Conservation (phyloP, 1,139 yeast genomes). For the Kodamaea fungicola region DNA sequence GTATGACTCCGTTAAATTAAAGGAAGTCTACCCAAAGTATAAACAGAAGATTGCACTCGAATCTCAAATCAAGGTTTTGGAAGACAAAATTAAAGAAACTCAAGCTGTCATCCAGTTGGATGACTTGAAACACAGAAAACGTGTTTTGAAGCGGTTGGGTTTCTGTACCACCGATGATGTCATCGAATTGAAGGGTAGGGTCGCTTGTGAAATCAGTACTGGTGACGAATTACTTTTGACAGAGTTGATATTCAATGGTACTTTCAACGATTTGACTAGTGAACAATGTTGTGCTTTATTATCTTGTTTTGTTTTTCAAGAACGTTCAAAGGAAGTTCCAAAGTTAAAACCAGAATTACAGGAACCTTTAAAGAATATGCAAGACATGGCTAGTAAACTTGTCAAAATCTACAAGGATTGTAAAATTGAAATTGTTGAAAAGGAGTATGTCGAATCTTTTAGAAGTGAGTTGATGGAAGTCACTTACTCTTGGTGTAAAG, state of each 20-base stretch:
- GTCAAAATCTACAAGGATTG: constrained; percentile 88
- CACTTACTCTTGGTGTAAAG: constrained; percentile 94
- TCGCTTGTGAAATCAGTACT: constrained; percentile 92
- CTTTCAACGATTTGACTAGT: constrained; percentile 79
- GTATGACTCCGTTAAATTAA: constrained; percentile 59
- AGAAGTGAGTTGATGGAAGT: constrained; percentile 95
- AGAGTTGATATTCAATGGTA: constrained; percentile 92
- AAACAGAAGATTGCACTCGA: constrained; percentile 60
- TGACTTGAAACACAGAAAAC: constrained; percentile 85
- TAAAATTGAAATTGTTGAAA: constrained; percentile 83
- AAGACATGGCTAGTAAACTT: constrained; percentile 84
- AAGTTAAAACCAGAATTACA: constrained; percentile 81
- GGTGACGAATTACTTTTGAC: constrained; percentile 90
- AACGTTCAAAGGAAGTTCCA: constrained; percentile 86
- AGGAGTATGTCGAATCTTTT: constrained; percentile 87
- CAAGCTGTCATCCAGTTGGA: constrained; percentile 92
- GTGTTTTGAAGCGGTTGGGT: constrained; percentile 79
- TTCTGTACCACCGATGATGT: constrained; percentile 82
- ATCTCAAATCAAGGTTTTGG: constrained; percentile 56
- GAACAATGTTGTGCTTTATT: constrained; percentile 90
- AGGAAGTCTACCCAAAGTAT: constrained; percentile 62
- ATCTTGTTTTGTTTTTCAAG: constrained; percentile 96
- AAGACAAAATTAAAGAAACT: constrained; percentile 71
- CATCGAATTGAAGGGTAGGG: constrained; percentile 91
- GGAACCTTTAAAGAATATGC: constrained; percentile 82